Conservation (phyloP, 306 rosid genomes). For the Castanospermum australe region DNA sequence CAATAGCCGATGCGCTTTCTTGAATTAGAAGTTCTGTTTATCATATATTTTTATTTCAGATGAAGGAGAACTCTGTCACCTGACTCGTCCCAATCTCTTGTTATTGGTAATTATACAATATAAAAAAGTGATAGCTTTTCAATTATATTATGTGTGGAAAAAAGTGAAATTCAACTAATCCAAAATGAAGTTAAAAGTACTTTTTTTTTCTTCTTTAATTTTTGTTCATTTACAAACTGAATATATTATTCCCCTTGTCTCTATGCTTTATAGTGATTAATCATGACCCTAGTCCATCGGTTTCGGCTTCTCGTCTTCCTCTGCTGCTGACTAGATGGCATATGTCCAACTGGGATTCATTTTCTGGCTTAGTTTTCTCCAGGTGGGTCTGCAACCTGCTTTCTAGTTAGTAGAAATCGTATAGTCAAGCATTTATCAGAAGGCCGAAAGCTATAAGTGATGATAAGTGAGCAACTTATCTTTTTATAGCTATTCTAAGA, state of each 20-base stretch:
- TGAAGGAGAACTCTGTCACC: constrained; percentile 12
- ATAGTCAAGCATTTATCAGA: too few species aligned
- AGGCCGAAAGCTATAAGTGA: too few species aligned
- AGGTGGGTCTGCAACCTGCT: not conserved
- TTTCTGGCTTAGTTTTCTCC: constrained; percentile 13
- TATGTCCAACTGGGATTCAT: constrained; percentile 3
- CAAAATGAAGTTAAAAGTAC: not conserved
- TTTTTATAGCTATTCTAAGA: too few species aligned
- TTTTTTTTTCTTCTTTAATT: not conserved
- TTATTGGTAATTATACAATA: not conserved
- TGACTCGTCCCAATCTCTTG: constrained; percentile 15
- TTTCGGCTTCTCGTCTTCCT: too few species aligned
- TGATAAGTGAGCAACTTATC: too few species aligned
- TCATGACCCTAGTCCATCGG: too few species aligned
- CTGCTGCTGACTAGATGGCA: not conserved
- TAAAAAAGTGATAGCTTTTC: not conserved
- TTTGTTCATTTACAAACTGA: not conserved
- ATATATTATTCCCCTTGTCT: constrained; percentile 13
- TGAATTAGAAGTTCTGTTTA: constrained; percentile 13
- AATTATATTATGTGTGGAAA: not conserved
- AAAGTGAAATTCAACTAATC: constrained; percentile 35
- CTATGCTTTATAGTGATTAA: not conserved
- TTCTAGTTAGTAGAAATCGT: constrained; percentile 10
- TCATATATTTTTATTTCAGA: not conserved
- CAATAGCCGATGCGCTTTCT: not conserved